phyloP scores from a whole-genome alignment of 352 stramenopile species.

The Pythium pectinolyticum region DNA sequence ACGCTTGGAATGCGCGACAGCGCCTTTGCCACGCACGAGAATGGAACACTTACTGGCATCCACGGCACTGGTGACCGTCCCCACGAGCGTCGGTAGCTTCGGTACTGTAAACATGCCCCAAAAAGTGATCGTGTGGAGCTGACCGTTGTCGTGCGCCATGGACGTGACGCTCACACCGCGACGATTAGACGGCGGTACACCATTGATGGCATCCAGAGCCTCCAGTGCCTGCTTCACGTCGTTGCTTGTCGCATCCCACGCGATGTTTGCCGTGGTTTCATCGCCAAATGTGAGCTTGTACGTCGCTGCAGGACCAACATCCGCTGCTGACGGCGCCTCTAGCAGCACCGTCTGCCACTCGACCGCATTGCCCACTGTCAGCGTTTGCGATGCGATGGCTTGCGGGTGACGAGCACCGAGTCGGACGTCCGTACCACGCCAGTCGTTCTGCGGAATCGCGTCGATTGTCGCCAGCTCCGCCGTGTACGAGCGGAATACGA shows the following conservation, averaged over 20 bases:
- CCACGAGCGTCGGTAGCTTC: slow-evolving; percentile 47
- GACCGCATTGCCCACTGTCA: slow-evolving; percentile 56
- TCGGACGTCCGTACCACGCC: slow-evolving; percentile 50
- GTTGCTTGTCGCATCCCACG: slow-evolving; percentile 37
- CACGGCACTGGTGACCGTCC: slow-evolving; percentile 26
- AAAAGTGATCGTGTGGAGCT: slow-evolving; percentile 85
- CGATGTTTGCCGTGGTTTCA: slow-evolving; percentile 42
- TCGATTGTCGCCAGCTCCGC: slow-evolving; percentile 58
- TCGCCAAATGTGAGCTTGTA: slow-evolving; percentile 58
- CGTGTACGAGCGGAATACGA: slow-evolving; percentile 71
- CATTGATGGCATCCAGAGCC: slow-evolving; percentile 47
- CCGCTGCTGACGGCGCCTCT: slow-evolving; percentile 30
- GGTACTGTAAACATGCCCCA: slow-evolving; percentile 74
- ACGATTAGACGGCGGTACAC: no score
- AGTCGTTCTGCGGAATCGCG: slow-evolving; percentile 56
- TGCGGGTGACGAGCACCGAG: slow-evolving; percentile 48
- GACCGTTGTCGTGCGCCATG: slow-evolving; percentile 43
- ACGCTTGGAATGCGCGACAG: slow-evolving; percentile 51
- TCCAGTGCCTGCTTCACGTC: slow-evolving; percentile 48
- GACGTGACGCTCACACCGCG: slow-evolving; percentile 54
- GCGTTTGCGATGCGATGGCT: slow-evolving; percentile 36
- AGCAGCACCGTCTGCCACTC: slow-evolving; percentile 56
- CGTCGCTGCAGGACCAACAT: slow-evolving; percentile 32
- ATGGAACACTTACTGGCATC: slow-evolving; percentile 34
- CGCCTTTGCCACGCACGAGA: slow-evolving; percentile 46